Base-by-base conservation (phyloP, 1,139 yeast genomes). In the Kurtzmaniella quercitrusa region DNA sequence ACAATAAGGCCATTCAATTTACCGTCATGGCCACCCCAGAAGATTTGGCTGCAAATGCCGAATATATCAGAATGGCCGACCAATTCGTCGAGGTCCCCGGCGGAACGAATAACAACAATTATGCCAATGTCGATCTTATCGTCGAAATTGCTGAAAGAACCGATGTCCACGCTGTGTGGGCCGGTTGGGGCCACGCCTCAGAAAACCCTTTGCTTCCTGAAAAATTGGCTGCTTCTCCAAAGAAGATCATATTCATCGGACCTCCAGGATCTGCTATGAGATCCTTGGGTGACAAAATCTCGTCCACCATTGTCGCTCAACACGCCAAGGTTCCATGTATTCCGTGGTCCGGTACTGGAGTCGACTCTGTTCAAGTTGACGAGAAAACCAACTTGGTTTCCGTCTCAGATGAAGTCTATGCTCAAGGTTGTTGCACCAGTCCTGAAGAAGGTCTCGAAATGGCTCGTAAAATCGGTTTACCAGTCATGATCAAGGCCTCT, bases 141-240 rank as follows among this genome's bases (percentile, higher is more conserved):
- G 97, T 93, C 41, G 99, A 93, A 60, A 75, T 93, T 46, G 99
- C 99, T 37, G 98, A 93, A 71, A 85, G 97, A 70, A 85, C 96
- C 42, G 81, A 89, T 53, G 98, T 87, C 46, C 96, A 93, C 63
- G 99, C 98, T 21, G 99, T 93, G 48, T 93, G 99, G 99, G 98
- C 99, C 31, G 99, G 99, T 56, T 86, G 98, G 98, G 99, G 99
- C 57, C 98, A 94, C 64, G 99, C 99, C 34, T 88, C 96, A 19
- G 99, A 93, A 70, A 93, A 94, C 69, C 99, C 99, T 15, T 67
- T 75, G 47, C 79, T 93, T 54, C 99, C 99, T 38, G 98, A 93
- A 68, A 82, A 79, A 63, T 76, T 93, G 64, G 97, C 98, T 17
- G 85, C 86, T 25, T 88, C 96, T 15, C 90, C 91, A 46, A 85